Evolutionary conservation across 177 flowering plant genomes (phyloP).

Genomic region (Vitis hybrid): DNA sequence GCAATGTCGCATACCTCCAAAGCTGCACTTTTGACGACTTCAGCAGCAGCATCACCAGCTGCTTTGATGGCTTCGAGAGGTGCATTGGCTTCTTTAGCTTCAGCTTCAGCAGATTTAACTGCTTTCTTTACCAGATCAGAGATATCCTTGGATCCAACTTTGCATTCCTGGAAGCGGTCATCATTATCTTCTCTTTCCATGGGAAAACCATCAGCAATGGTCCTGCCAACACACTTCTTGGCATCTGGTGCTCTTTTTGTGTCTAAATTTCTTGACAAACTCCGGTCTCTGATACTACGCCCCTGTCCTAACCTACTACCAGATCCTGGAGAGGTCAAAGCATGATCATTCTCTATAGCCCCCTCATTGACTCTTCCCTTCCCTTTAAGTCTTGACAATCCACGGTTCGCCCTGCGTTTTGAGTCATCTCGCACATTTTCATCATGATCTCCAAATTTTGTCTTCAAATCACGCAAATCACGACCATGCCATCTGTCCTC

Average conservation of each 20-base stretch:
- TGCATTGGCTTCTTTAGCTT: constrained; percentile 89
- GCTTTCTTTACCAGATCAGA: constrained; percentile 80
- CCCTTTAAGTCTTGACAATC: constrained; percentile 50
- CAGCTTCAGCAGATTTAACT: constrained; percentile 91
- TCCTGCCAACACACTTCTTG: constrained; percentile 35
- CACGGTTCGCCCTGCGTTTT: constrained; percentile 59
- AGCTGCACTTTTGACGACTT: constrained; percentile 86
- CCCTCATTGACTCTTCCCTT: constrained; percentile 66
- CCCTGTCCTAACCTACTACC: constrained; percentile 52
- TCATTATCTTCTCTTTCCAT: constrained; percentile 68
- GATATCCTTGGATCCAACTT: constrained; percentile 74
- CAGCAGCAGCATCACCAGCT: constrained; percentile 98
- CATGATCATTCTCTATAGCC: constrained; percentile 48
- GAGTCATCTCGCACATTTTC: constrained; percentile 67
- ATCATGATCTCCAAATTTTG: constrained; percentile 50
- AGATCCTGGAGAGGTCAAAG: constrained; percentile 58
- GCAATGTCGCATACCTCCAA: constrained; percentile 53
- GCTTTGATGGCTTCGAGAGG: constrained; percentile 84
- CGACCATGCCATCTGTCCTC: constrained; percentile 48
- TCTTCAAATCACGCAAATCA: constrained; percentile 52
- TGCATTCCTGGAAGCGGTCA: constrained; percentile 66
- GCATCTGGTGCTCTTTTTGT: constrained; percentile 35
- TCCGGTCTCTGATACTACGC: constrained; percentile 51
- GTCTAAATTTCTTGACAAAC: constrained; percentile 41
- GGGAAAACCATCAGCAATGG: constrained; percentile 34